phyloP scores from a whole-genome alignment of 306 rosid species.

The Fragaria nilgerrensis region DNA sequence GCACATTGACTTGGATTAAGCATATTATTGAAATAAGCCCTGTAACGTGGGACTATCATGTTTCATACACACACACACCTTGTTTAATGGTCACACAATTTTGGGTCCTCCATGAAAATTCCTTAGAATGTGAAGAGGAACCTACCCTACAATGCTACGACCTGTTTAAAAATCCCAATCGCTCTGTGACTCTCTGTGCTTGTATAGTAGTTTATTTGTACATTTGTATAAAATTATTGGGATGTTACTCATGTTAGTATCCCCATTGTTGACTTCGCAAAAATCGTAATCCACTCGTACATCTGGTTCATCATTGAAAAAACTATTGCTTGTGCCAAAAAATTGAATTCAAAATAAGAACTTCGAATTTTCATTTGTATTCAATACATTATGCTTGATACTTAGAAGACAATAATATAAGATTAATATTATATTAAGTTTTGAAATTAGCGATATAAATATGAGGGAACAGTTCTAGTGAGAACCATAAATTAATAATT shows the following conservation, averaged over 20 bases:
- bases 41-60: slow-evolving; percentile 15
- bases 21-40: slow-evolving; percentile 9
- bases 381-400: too few species aligned
- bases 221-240: background rate
- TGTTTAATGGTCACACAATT: slow-evolving; percentile 47
- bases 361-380: background rate
- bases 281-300: background rate
- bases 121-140: slow-evolving; percentile 24
- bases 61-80: slow-evolving; percentile 22
- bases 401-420: too few species aligned
- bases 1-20: slow-evolving; percentile 40
- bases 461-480: too few species aligned
- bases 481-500: too few species aligned
- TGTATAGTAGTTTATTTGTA: slow-evolving; percentile 4
- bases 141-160: slow-evolving; percentile 22
- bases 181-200: background rate
- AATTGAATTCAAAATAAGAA: too few species aligned
- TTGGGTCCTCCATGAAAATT: slow-evolving; percentile 25
- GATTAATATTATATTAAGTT: too few species aligned
- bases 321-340: background rate
- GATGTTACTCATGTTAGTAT: background rate
- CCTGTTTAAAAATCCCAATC: slow-evolving; percentile 19
- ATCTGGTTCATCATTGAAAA: slow-evolving; percentile 10
- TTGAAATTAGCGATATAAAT: too few species aligned
- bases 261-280: slow-evolving; percentile 6